phyloP scores from a whole-genome alignment of 2,329 filamentous ascomycete genomes.

The Exophiala xenobiotica region DNA sequence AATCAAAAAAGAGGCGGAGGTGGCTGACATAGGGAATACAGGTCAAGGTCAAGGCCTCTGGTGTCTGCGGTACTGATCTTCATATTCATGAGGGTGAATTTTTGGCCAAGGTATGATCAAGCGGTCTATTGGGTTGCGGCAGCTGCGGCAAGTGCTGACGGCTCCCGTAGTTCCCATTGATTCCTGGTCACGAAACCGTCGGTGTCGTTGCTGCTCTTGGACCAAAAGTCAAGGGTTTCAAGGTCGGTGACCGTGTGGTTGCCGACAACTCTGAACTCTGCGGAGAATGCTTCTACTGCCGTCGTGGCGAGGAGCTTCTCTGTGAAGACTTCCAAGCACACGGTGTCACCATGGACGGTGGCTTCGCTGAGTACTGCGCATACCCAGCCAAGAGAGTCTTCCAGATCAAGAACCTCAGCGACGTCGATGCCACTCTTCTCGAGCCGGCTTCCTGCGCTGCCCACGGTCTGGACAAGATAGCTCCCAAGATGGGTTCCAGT shows the following conservation, averaged over 20 bases:
- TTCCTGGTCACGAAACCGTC: conserved; percentile 67
- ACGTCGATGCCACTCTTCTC: conserved; percentile 68
- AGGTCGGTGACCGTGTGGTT: conserved; percentile 63
- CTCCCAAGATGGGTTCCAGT: conserved; percentile 61
- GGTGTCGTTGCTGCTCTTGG: conserved; percentile 62
- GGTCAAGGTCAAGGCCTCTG: conserved; percentile 67
- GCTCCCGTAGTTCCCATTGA: conserved; percentile 58
- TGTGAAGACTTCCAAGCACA: conserved; percentile 70
- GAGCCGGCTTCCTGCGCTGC: conserved; percentile 71
- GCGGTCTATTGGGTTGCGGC: conserved; percentile 10
- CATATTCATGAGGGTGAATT: conserved; percentile 66
- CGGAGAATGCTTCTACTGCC: conserved; percentile 72
- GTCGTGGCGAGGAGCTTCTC: conserved; percentile 64
- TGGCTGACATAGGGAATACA: conserved; percentile 34
- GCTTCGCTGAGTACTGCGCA: conserved; percentile 69
- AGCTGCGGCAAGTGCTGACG: conserved; percentile 8
- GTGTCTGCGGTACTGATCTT: conserved; percentile 60
- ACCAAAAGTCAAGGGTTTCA: conserved; percentile 59
- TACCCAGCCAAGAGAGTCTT: conserved; percentile 56
- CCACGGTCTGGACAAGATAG: conserved; percentile 54
- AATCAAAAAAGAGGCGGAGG: conserved; percentile 10
- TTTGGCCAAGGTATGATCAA: conserved; percentile 48
- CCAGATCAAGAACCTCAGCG: conserved; percentile 63
- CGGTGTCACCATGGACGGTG: conserved; percentile 60
- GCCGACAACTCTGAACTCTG: conserved; percentile 60